phyloP scores from a whole-genome alignment of 352 stramenopile species.

The Globisporangium splendens region DNA sequence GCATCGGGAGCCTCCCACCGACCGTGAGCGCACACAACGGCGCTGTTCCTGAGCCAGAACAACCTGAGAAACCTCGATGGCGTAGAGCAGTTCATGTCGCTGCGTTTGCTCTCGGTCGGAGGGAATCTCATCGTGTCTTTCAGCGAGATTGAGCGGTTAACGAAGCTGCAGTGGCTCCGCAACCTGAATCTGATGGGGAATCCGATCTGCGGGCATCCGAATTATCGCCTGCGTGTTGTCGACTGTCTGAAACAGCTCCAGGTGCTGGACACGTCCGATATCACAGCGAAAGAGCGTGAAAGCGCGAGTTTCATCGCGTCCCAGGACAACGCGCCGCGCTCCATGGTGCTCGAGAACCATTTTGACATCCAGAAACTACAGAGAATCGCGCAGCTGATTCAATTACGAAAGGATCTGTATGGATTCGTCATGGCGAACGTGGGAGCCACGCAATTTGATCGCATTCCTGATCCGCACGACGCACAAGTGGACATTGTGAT shows the following conservation, averaged over 20 bases:
- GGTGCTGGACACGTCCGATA: slow-evolving; percentile 57
- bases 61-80: slow-evolving; percentile 44
- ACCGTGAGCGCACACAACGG: slow-evolving; percentile 40
- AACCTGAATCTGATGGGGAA: slow-evolving; percentile 76
- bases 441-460: slow-evolving; percentile 31
- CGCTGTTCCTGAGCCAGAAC: slow-evolving; percentile 83
- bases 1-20: slow-evolving; percentile 46
- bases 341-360: slow-evolving; percentile 61
- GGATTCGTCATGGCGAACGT: slow-evolving; percentile 22
- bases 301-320: slow-evolving; percentile 41
- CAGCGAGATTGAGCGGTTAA: slow-evolving; percentile 34
- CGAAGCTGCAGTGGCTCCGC: slow-evolving; percentile 34
- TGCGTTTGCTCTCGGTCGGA: slow-evolving; percentile 64
- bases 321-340: slow-evolving; percentile 47
- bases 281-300: slow-evolving; percentile 56
- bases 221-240: slow-evolving; percentile 65
- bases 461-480: slow-evolving; percentile 44
- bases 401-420: slow-evolving; percentile 60
- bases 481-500: slow-evolving; percentile 31
- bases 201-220: slow-evolving; percentile 63
- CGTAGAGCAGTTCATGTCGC: slow-evolving; percentile 52
- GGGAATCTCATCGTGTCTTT: slow-evolving; percentile 53
- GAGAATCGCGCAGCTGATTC: slow-evolving; percentile 39
- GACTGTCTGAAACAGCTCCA: slow-evolving; percentile 40
- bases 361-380: slow-evolving; percentile 71